Evolutionary conservation across 2,329 filamentous ascomycete species (phyloP).

Genomic region (Penicillium crustosum): DNA sequence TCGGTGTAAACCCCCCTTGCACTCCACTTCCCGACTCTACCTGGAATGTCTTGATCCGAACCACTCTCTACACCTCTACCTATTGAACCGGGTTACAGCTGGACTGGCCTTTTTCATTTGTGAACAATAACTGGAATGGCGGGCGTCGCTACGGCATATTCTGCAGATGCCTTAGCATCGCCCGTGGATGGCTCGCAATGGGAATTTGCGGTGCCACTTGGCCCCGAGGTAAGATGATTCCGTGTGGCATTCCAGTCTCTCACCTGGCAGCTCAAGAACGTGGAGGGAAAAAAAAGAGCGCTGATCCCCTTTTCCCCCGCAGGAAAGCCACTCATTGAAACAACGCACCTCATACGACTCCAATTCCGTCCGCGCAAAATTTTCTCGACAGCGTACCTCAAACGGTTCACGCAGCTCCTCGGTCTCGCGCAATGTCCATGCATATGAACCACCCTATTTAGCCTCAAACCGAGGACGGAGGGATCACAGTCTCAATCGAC

Average conservation of each 20-base stretch:
- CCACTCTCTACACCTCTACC: conserved; percentile 10
- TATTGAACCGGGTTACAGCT: conserved; percentile 32
- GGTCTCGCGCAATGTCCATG: conserved; percentile 33
- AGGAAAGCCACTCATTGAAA: conserved; percentile 31
- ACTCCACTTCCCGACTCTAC: conserved; percentile 9
- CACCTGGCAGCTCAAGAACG: neutral
- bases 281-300: neutral
- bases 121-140: conserved; percentile 36
- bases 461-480: conserved; percentile 34
- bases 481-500: conserved; percentile 36
- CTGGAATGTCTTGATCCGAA: conserved; percentile 35
- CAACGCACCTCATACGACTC: conserved; percentile 42
- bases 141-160: conserved; percentile 41
- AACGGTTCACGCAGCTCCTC: conserved; percentile 43
- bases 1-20: conserved; percentile 23
- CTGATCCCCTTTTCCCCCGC: conserved; percentile 20
- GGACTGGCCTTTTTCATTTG: conserved; percentile 33
- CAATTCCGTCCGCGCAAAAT: conserved; percentile 28
- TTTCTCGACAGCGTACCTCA: conserved; percentile 33
- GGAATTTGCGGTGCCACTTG: conserved; percentile 41
- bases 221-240: conserved; percentile 36
- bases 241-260: neutral
- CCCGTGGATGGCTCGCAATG: conserved; percentile 38
- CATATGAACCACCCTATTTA: conserved; percentile 32
- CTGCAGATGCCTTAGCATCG: conserved; percentile 42